These are phyloP conservation scores for Clavaria fumosa DNA, from an alignment of 768 basidiomycete genomes.

Conservation along the genomic window DNA sequence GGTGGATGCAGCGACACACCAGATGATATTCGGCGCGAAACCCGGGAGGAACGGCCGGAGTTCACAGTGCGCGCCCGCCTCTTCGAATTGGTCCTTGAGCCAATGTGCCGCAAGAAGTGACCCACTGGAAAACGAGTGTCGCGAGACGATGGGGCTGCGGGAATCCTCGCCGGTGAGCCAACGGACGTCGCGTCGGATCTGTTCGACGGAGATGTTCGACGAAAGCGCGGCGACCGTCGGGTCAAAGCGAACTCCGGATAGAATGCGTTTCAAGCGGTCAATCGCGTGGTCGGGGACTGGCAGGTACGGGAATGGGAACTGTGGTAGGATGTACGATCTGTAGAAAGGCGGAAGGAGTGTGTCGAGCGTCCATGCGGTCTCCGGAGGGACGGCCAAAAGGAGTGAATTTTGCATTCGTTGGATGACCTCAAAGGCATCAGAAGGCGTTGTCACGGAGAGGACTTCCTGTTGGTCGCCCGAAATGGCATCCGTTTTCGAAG, in stretches of 20 bases:
- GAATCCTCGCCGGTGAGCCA: constrained; percentile 78
- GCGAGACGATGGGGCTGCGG: constrained; percentile 52
- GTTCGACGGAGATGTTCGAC: constrained; percentile 46
- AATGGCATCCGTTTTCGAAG: constrained; percentile 1
- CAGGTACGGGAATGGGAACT: constrained; percentile 28
- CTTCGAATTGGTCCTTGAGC: constrained; percentile 62
- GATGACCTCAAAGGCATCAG: constrained; percentile 22
- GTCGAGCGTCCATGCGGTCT: constrained; percentile 34
- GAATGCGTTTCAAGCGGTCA: constrained; percentile 39
- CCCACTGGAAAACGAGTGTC: constrained; percentile 71
- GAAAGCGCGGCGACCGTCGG: constrained; percentile 54
- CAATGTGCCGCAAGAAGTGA: constrained; percentile 51
- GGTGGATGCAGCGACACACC: constrained; percentile 27
- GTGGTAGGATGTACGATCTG: constrained; percentile 50
- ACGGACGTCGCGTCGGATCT: constrained; percentile 56
- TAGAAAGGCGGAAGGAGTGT: constrained; percentile 56
- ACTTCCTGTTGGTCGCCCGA: constrained; percentile 12
- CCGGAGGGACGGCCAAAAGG: constrained; percentile 32
- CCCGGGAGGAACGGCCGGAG: constrained; percentile 50
- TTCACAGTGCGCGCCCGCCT: constrained; percentile 58
- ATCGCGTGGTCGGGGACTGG: constrained; percentile 44
- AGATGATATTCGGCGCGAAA: constrained; percentile 80
- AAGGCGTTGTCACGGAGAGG: constrained; percentile 1
- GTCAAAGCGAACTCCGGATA: constrained; percentile 48
- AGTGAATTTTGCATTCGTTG: constrained; percentile 28